Conservation (phyloP, 441 rosid species). For the Gossypium davidsonii region DNA sequence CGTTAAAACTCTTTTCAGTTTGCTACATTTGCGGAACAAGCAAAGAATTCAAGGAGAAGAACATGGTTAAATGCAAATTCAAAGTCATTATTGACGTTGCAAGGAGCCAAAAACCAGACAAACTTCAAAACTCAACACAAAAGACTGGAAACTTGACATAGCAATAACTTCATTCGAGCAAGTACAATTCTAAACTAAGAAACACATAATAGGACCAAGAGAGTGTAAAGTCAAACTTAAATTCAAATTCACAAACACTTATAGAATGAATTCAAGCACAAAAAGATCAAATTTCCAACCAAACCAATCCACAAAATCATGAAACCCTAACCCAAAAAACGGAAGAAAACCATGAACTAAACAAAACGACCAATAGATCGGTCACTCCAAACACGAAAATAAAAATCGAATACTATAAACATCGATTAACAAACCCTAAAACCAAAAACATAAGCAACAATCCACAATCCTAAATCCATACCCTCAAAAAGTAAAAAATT, state of each 20-base stretch:
- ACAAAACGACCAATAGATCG: slow-evolving; percentile 51
- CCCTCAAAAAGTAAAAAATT: slow-evolving; percentile 12
- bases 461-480: slow-evolving; percentile 21
- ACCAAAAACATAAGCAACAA: slow-evolving; percentile 22
- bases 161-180: background rate
- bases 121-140: background rate
- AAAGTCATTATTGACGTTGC: slow-evolving; percentile 3
- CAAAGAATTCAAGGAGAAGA: slow-evolving; percentile 4
- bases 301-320: slow-evolving; percentile 19
- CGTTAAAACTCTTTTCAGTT: slow-evolving; percentile 2
- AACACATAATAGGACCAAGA: background rate
- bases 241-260: slow-evolving; percentile 18
- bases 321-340: slow-evolving; percentile 16
- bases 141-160: background rate
- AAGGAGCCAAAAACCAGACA: background rate
- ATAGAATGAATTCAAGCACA: slow-evolving; percentile 14
- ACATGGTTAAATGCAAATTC: background rate
- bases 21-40: background rate
- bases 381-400: slow-evolving; percentile 16
- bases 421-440: slow-evolving; percentile 36
- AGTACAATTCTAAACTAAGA: background rate
- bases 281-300: slow-evolving; percentile 8
- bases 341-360: slow-evolving; percentile 18
- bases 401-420: slow-evolving; percentile 31
- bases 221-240: slow-evolving; percentile 17